Evolutionary conservation across 805 yeast species (phyloP), one percentile per base, ranked within the genome.

Genomic region (Candida cerambycidarum): DNA sequence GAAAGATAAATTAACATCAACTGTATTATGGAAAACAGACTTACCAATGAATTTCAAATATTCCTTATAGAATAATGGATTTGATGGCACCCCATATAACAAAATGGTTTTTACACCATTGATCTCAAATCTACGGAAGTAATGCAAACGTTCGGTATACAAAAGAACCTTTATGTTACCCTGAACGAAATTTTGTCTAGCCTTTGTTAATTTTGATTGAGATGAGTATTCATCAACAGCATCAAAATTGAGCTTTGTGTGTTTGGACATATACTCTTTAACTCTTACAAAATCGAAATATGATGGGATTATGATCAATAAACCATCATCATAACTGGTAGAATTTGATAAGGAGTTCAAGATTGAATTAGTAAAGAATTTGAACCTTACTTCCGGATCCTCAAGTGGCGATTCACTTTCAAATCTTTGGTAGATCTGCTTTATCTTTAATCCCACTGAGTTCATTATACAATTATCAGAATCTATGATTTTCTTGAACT

Each of bases 141-240:
- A 93, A 62, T 93, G 98, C 59, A 92, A 69, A 73, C 99, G 83
- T 56, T 92, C 98, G 0, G 97, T 87, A 63, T 92, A 92, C n/a
- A 93, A 64, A 68, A 93, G 60, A 19, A 92, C 74, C 54, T 85
- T 83, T 23, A 71, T 67, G 43, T 82, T 75, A 2, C 77, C 77
- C 32, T 78, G 73, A 24, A 76, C 78, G 58, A 93, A 93, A 29
- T 75, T 65, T 6, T 87, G 75, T 51, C 98, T 75, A 14, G 82
- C 78, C 37, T 88, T 73, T 1, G 89, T 79, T 25, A 88, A 60
- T 44, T 85, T 83, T n/a, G 85, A 71, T 49, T 80, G 85, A 1
- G 79, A 63, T 2, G 95, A 75, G 63, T 93, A 93, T 63, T 93
- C 99, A 59, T 90, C 89, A 35, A 88, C 71, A 30, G 84, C 79